A percentile compares a stretch with the other conserved stretches of the same genome.
Evolutionary conservation across 768 basidiomycete species (phyloP).

Genomic region (Pisolithus sp.): DNA sequence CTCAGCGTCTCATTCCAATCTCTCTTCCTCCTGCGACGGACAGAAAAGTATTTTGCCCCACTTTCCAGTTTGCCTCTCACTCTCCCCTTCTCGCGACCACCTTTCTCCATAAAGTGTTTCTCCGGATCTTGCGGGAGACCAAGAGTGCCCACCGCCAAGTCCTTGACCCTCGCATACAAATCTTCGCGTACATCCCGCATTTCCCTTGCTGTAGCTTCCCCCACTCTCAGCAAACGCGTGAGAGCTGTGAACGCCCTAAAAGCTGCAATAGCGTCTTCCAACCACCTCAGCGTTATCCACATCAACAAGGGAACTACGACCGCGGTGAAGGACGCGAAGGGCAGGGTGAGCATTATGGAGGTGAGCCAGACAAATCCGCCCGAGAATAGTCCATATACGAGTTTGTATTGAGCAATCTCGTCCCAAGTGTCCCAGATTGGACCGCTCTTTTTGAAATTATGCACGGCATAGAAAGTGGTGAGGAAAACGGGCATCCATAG

Average conservation of each 20-base stretch:
- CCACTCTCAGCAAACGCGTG: constrained; percentile 54
- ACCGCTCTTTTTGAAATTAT: constrained; percentile 73
- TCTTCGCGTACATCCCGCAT: constrained; percentile 49
- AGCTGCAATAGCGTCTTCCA: constrained; percentile 77
- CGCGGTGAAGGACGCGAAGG: constrained; percentile 49
- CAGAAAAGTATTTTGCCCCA: constrained; percentile 69
- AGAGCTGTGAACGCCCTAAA: constrained; percentile 69
- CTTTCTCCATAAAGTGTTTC: constrained; percentile 48
- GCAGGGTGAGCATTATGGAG: constrained; percentile 53
- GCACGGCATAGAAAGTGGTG: constrained; percentile 63
- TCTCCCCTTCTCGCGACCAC: constrained; percentile 67
- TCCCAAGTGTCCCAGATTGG: constrained; percentile 85
- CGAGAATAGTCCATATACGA: constrained; percentile 73
- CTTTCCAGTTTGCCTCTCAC: constrained; percentile 63
- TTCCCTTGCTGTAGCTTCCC: constrained; percentile 46
- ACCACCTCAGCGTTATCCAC: constrained; percentile 89
- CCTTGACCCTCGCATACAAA: constrained; percentile 61
- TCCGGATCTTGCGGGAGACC: constrained; percentile 69
- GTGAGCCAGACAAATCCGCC: constrained; percentile 62
- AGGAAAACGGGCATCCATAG: constrained; percentile 78
- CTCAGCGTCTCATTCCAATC: constrained; percentile 88
- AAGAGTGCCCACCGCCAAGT: constrained; percentile 50
- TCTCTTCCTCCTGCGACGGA: constrained; percentile 70
- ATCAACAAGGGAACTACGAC: constrained; percentile 64
- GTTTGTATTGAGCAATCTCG: constrained; percentile 86